Percentiles rank a stretch among this genome's conserved stretches.
Evolutionary conservation across 495 filamentous ascomycete species (phyloP).

Genomic region (Penicillium lividum): DNA sequence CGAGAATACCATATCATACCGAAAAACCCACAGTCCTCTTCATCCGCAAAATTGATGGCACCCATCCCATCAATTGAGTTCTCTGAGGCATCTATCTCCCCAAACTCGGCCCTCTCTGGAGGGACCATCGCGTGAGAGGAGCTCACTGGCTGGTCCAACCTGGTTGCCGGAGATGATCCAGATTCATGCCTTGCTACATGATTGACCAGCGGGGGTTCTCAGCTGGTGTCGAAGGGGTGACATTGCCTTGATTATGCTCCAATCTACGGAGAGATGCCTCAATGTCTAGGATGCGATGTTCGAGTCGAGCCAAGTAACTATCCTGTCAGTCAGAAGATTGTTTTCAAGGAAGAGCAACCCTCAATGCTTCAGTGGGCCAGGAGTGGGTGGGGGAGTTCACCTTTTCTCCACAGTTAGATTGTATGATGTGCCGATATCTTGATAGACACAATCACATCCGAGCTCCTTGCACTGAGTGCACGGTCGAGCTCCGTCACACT

Average conservation of each 20-base stretch:
- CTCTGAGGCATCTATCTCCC: constrained; percentile 24
- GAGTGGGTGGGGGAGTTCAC: constrained; percentile 1
- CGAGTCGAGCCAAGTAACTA: constrained; percentile 8
- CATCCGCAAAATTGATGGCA: constrained; percentile 41
- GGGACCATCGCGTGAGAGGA: not conserved
- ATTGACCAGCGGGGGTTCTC: not conserved
- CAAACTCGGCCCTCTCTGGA: constrained; percentile 6
- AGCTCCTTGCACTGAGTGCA: constrained; percentile 17
- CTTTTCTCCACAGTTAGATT: constrained; percentile 18
- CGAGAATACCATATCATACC: constrained; percentile 22
- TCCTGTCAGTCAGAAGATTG: not conserved
- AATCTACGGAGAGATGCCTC: constrained; percentile 3
- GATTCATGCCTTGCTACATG: not conserved
- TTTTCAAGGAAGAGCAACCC: not conserved
- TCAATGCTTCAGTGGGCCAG: not conserved
- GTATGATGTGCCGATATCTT: constrained; percentile 9
- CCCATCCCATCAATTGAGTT: constrained; percentile 47
- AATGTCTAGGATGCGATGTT: constrained; percentile 5
- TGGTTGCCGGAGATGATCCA: not conserved
- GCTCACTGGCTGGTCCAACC: not conserved
- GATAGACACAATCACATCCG: constrained; percentile 12
- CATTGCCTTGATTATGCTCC: not conserved
- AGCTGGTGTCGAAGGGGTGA: not conserved
- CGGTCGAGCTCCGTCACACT: constrained; percentile 10
- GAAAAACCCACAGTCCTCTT: constrained; percentile 50